Conservation (phyloP, 1,284 basidiomycete species). For the Laetiporus sulphureus region DNA sequence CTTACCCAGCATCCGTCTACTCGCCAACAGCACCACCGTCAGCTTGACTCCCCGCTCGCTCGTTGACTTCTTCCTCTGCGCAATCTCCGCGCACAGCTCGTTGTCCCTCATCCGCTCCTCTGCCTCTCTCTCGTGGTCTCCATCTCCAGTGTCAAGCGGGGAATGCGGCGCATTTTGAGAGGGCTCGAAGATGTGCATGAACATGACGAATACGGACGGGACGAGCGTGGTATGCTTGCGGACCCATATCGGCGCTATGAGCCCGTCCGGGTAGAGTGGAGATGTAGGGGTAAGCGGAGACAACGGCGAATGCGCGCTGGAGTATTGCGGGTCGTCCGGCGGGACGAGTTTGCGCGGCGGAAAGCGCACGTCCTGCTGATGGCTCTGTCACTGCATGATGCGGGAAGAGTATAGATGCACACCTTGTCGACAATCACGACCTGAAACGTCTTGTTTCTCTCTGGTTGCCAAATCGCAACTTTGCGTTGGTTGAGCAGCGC, state of each 20-base stretch:
- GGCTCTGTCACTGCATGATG: conserved; percentile 4
- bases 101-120: conserved; percentile 72
- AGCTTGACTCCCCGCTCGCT: conserved; percentile 89
- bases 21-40: conserved; percentile 91
- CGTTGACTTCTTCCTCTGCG: conserved; percentile 70
- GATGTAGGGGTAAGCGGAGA: conserved; percentile 86
- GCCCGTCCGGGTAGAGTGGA: conserved; percentile 88
- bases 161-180: too few relatives aligned
- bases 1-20: conserved; percentile 74
- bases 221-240: conserved; percentile 90
- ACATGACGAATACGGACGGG: conserved; percentile 89
- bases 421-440: conserved; percentile 78
- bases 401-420: conserved; percentile 1
- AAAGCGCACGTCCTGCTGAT: conserved; percentile 58
- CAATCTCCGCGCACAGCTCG: conserved; percentile 73
- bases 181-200: conserved; percentile 76
- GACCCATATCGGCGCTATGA: conserved; percentile 96
- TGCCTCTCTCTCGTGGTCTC: conserved; percentile 45
- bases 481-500: conserved; percentile 56
- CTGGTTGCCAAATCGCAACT: conserved; percentile 55
- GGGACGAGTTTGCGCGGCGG: conserved; percentile 79
- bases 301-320: conserved; percentile 72
- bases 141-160: conserved; percentile 47
- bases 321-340: conserved; percentile 45
- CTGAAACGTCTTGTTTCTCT: conserved; percentile 71